Percentiles rank a stretch among this genome's conserved stretches.
phyloP scores from a whole-genome alignment of 371 early-diverging fungal genomes.

The Mucor ambiguus region DNA sequence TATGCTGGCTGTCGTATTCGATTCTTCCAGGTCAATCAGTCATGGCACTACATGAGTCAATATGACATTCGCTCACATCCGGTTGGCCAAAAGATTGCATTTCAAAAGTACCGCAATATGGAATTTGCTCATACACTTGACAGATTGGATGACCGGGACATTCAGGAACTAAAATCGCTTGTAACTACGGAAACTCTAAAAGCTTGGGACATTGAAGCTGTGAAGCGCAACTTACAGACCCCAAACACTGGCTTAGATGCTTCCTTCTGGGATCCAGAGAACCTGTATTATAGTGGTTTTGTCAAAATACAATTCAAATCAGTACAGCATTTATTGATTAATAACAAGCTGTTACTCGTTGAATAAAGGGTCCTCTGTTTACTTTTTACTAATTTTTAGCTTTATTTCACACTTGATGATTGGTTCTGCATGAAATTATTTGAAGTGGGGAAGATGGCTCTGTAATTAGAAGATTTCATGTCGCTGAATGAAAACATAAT shows the following conservation, averaged over 20 bases:
- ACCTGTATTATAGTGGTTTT: conserved; percentile 24
- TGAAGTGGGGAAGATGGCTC: neutral
- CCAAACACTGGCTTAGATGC: conserved; percentile 6
- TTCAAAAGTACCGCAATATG: conserved; percentile 23
- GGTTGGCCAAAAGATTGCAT: conserved; percentile 15
- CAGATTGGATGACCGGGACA: conserved; percentile 14
- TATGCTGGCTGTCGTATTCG: conserved; percentile 24
- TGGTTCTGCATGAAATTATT: neutral
- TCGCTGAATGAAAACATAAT: neutral
- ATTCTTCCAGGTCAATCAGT: conserved; percentile 9
- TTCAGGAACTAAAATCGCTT: conserved; percentile 11
- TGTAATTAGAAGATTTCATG: no score
- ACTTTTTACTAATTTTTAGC: neutral
- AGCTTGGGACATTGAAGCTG: conserved; percentile 27
- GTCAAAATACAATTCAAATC: conserved; percentile 15
- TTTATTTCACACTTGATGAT: neutral
- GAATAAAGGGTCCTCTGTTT: neutral
- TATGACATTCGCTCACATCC: conserved; percentile 18
- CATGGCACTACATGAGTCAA: conserved; percentile 24
- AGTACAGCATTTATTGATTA: conserved; percentile 16
- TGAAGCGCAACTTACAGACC: neutral
- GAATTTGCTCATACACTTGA: conserved; percentile 14
- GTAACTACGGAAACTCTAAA: conserved; percentile 20
- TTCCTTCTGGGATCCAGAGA: conserved; percentile 18
- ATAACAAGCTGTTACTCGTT: conserved; percentile 2